Evolutionary conservation across 2,329 filamentous ascomycete genomes (phyloP).

Genomic region (Leptodontidium sp.): DNA sequence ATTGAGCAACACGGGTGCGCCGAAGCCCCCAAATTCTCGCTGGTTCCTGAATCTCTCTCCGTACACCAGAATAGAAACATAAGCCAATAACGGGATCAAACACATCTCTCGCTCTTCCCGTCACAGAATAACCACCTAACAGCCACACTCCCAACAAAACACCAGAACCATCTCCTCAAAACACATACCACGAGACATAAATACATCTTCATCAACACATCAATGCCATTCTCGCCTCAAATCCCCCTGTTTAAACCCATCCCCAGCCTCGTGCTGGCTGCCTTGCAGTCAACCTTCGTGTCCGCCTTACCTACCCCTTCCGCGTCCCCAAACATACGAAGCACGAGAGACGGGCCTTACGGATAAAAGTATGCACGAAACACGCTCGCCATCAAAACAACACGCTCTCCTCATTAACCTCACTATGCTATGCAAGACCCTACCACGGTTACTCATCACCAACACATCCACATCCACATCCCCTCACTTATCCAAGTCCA

Average conservation of each 20-base stretch:
- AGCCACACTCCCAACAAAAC: constrained; percentile 10
- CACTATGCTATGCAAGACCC: not conserved
- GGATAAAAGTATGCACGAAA: constrained; percentile 16
- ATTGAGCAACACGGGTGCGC: not conserved
- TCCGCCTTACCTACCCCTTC: not conserved
- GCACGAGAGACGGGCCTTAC: not conserved
- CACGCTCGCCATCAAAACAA: constrained; percentile 9
- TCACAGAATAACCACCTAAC: not conserved
- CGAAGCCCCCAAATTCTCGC: not conserved
- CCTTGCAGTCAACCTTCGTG: not conserved
- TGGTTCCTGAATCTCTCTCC: not conserved
- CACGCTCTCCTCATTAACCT: not conserved
- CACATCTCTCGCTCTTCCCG: constrained; percentile 7
- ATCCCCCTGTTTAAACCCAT: too few species aligned
- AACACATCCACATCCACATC: too few species aligned
- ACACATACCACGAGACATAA: not conserved
- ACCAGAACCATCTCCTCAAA: not conserved
- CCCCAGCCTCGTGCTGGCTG: not conserved
- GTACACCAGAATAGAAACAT: constrained; percentile 1
- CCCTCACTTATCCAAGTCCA: not conserved
- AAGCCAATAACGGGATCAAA: constrained; percentile 1
- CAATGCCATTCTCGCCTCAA: not conserved
- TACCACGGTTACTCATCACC: too few species aligned
- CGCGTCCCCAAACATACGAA: constrained; percentile 1
- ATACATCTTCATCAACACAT: not conserved